These are phyloP conservation scores for Acorus calamus DNA, from an alignment of 106 monocot genomes.

Conservation along the genomic window DNA sequence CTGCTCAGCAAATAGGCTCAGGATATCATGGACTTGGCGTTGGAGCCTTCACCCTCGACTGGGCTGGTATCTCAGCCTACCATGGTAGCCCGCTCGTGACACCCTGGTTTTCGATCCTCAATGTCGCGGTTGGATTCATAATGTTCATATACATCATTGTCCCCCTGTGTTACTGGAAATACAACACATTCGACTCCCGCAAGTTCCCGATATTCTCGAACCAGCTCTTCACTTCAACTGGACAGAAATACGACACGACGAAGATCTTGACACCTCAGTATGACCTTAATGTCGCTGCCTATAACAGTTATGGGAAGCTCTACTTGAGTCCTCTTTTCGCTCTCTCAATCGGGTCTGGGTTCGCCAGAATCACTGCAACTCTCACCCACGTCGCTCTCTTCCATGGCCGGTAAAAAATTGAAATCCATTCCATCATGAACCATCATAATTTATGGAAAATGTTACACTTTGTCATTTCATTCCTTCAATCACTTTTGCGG, in stretches of 20 bases:
- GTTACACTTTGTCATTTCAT: too few relatives aligned
- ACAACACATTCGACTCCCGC: constrained; percentile 59
- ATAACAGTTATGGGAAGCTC: constrained; percentile 62
- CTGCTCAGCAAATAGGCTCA: constrained; percentile 83
- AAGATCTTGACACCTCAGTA: constrained; percentile 50
- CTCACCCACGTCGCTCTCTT: constrained; percentile 73
- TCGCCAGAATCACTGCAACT: constrained; percentile 67
- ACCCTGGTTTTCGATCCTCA: constrained; percentile 79
- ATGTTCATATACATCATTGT: constrained; percentile 86
- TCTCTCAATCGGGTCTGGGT: constrained; percentile 71
- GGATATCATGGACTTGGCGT: constrained; percentile 79
- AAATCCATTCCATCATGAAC: not conserved
- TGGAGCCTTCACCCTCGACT: constrained; percentile 82
- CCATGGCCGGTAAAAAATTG: constrained; percentile 42
- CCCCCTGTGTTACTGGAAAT: constrained; percentile 84
- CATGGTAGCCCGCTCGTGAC: constrained; percentile 81
- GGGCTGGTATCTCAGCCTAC: constrained; percentile 88
- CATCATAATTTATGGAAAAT: not conserved
- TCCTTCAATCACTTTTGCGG: too few relatives aligned
- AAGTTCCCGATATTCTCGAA: constrained; percentile 94
- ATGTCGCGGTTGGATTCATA: constrained; percentile 61
- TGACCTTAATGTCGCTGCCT: constrained; percentile 71
- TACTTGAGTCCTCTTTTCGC: constrained; percentile 83
- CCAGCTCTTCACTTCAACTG: constrained; percentile 57
- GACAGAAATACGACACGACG: constrained; percentile 62